These are phyloP conservation scores for Eucalyptus victrix DNA, from an alignment of 345 rosid species.

Conservation along the genomic window DNA sequence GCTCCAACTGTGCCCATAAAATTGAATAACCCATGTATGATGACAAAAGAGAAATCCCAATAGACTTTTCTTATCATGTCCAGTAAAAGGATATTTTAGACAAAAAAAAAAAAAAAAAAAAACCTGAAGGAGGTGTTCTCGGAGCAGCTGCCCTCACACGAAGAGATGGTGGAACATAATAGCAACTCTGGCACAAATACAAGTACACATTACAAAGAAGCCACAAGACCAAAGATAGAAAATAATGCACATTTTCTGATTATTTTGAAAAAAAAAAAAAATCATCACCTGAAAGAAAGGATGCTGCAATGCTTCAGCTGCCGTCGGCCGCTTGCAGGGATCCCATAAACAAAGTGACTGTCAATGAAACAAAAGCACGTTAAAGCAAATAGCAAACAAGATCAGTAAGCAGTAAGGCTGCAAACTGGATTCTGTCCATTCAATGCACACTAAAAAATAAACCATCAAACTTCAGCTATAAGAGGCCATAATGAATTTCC, in stretches of 20 bases:
- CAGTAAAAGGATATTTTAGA: neutral
- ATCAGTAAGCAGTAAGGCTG: neutral
- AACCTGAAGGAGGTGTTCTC: conserved; percentile 74
- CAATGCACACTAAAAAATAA: neutral
- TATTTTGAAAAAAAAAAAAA: neutral
- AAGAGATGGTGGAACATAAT: conserved; percentile 81
- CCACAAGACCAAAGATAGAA: neutral
- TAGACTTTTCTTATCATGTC: neutral
- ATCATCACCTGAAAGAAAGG: conserved; percentile 78
- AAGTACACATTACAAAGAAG: neutral
- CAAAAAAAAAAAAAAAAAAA: neutral
- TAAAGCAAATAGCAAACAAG: neutral
- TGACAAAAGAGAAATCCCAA: neutral
- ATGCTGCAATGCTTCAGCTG: conserved; percentile 87
- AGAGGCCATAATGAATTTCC: neutral
- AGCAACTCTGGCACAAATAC: conserved; percentile 53
- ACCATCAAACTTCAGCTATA: neutral
- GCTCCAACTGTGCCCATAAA: conserved; percentile 28
- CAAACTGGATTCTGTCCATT: neutral
- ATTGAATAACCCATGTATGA: neutral
- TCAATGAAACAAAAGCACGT: neutral
- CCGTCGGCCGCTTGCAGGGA: conserved; percentile 77
- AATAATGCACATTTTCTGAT: neutral
- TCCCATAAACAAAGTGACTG: conserved; percentile 95
- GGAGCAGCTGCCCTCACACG: conserved; percentile 35